These are phyloP conservation scores for Schizosaccharomyces octosporus DNA, from an alignment of 805 yeast genomes.

Conservation along the genomic window DNA sequence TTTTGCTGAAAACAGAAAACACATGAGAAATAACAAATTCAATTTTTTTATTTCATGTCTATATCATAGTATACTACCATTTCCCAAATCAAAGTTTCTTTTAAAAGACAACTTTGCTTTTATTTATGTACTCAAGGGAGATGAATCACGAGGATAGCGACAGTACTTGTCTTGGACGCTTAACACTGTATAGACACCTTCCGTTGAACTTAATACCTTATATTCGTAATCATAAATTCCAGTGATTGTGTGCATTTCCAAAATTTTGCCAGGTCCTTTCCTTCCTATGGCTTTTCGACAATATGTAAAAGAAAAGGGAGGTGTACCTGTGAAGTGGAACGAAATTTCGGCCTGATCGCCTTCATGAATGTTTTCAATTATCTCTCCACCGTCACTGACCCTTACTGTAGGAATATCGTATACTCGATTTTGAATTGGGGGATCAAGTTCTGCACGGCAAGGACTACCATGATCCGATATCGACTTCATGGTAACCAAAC, in stretches of 20 bases:
- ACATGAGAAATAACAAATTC: too few relatives aligned
- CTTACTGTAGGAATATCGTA: conserved; percentile 59
- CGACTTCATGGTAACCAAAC: conserved; percentile 41
- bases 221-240: conserved; percentile 48
- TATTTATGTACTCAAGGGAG: background rate
- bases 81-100: too few relatives aligned
- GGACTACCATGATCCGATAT: conserved; percentile 44
- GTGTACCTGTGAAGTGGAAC: conserved; percentile 62
- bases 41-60: too few relatives aligned
- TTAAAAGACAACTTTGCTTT: too few relatives aligned
- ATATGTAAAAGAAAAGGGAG: conserved; percentile 75
- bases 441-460: conserved; percentile 24
- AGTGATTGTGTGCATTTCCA: conserved; percentile 29
- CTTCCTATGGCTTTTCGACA: conserved; percentile 34
- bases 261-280: conserved; percentile 16
- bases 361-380: conserved; percentile 66
- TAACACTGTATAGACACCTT: conserved; percentile 84
- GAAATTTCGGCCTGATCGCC: conserved; percentile 81
- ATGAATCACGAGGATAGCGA: conserved; percentile 8
- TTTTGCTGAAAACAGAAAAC: too few relatives aligned
- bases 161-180: conserved; percentile 75
- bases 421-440: conserved; percentile 15
- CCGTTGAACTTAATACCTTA: conserved; percentile 51
- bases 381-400: conserved; percentile 50
- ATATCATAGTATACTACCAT: too few relatives aligned